Percentiles rank a stretch among this genome's conserved stretches.
Conservation (phyloP, 1,284 basidiomycete genomes). For the Trichosporon asahii region DNA sequence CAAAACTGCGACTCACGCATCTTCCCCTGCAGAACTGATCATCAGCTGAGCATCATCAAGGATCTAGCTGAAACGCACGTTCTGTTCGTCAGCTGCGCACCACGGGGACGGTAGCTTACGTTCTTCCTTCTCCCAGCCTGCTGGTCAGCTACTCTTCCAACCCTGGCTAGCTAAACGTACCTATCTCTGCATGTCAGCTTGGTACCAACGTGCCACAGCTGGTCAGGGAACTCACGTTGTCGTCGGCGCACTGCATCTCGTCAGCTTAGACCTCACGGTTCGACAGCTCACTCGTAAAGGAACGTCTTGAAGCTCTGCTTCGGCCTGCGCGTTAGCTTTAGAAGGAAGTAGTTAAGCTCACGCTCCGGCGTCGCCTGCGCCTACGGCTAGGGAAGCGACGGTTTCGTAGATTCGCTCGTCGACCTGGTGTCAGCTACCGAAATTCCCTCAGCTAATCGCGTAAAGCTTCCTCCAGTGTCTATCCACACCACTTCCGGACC, state of each 20-base stretch:
- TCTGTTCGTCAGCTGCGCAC: not conserved
- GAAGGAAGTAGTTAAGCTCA: not conserved
- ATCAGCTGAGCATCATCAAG: not conserved
- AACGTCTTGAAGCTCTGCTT: constrained; percentile 49
- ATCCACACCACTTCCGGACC: too few species aligned
- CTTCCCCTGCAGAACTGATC: not conserved
- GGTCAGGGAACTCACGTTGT: not conserved
- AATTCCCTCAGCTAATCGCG: too few species aligned
- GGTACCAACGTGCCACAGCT: not conserved
- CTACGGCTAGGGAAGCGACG: constrained; percentile 31
- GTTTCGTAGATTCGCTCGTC: constrained; percentile 45
- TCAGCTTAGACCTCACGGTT: not conserved
- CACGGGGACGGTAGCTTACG: not conserved
- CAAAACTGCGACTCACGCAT: not conserved
- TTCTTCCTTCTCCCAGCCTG: not conserved
- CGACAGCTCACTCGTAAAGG: constrained; percentile 32
- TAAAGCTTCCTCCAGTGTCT: too few species aligned
- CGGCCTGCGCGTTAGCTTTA: constrained; percentile 29
- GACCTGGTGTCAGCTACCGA: constrained; percentile 23
- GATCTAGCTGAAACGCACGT: not conserved
- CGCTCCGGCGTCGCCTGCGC: not conserved
- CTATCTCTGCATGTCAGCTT: not conserved
- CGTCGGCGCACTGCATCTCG: not conserved
- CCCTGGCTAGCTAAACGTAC: not conserved
- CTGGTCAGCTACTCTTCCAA: not conserved